Base-by-base conservation (phyloP, 1,139 yeast genomes). In the Arxiozyma slooffiae region DNA sequence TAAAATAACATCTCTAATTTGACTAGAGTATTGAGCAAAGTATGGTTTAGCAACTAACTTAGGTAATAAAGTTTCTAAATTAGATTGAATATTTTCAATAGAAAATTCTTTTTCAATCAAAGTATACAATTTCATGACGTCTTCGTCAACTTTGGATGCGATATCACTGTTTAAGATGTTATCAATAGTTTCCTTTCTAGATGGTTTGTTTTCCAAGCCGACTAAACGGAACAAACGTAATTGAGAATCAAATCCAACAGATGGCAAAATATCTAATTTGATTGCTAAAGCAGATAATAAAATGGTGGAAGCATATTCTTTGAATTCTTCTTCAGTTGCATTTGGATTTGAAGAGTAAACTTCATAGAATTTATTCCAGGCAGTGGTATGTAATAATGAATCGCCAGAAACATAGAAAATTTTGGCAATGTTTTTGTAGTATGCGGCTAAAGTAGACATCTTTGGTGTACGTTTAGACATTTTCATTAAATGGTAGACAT, bases 301-400 rank as follows among this genome's bases (percentile, higher is more conserved):
- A 60, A 88, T 83, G 51, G 85, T 75, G 20, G 96, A 85, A 17
- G 98, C 95, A 64, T 82, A 82, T 60, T 81, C 80, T 57, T 78
- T 76, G 64, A 88, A 77, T 67, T 88, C 92, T 47, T 79, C 84
- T 61, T 82, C 87, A 51, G 95, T 84, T 18, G 95, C 95, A 61
- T 81, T 80, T 61, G 95, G 95, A 50, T 90, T 83, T 68, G 85
- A 94, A 52, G 83, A 76, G 67, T 85, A 85, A 68, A 94, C 77
- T 64, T 81, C 79, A 76, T 84, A 92, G 71, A 83, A 89, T 69
- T 86, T 85, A 71, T 86, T 84, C 92, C 95, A 88, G 44, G 98
- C 95, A 60, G 96, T 95, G 53, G 98, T 96, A 66, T 92, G 96
- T 79, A 88, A 87, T 59, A 92, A 76, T 53, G 83, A 79, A 73